Percentiles rank a stretch among this genome's conserved stretches.
Conservation (phyloP, 192 early-diverging fungal species). For the Umbelopsis isabellina region DNA sequence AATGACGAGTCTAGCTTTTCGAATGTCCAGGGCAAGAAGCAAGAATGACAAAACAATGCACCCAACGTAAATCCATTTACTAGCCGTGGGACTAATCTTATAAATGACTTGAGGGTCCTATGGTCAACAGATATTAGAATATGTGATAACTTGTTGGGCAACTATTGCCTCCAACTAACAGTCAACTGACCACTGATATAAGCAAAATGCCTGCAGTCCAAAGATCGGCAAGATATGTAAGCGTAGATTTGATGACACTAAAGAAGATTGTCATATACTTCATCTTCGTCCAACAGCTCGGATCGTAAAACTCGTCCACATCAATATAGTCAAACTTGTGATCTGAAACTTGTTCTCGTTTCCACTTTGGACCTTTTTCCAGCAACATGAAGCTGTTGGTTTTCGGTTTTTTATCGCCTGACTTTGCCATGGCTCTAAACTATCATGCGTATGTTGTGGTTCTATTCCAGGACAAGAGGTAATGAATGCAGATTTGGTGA, state of each 20-base stretch:
- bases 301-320: constrained; percentile 69
- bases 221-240: constrained; percentile 83
- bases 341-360: constrained; percentile 75
- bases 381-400: constrained; percentile 24
- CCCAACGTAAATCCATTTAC: constrained; percentile 58
- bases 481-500: not conserved
- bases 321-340: constrained; percentile 92
- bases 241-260: constrained; percentile 68
- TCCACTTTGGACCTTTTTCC: constrained; percentile 68
- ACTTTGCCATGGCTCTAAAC: constrained; percentile 19
- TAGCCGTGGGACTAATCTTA: constrained; percentile 23
- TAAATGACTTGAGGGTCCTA: constrained; percentile 15
- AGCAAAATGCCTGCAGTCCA: constrained; percentile 72
- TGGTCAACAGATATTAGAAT: not conserved
- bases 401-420: constrained; percentile 10
- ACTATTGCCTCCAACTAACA: not conserved
- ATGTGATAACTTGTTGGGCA: not conserved
- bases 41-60: constrained; percentile 73
- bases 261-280: constrained; percentile 64
- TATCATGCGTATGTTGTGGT: not conserved
- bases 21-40: constrained; percentile 68
- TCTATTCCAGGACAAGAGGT: too few species aligned
- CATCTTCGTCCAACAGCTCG: constrained; percentile 45
- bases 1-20: constrained; percentile 67
- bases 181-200: constrained; percentile 32